phyloP scores from a whole-genome alignment of 345 rosid species.

The Firmiana major region DNA sequence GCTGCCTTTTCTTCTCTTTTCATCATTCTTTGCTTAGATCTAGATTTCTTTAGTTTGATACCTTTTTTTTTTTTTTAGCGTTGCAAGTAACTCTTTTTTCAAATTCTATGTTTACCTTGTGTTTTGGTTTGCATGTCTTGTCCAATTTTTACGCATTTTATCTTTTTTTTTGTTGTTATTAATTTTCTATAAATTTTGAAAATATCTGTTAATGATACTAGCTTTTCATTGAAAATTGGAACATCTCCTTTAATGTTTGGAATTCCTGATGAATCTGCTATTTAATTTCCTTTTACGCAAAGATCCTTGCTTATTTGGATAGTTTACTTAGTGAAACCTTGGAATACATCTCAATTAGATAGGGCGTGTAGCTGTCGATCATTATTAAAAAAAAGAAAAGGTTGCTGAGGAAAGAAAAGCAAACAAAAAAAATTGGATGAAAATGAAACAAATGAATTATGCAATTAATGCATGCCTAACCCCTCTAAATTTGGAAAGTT shows the following conservation, averaged over 20 bases:
- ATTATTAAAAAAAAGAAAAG: no score
- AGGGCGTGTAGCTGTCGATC: not conserved
- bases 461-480: not conserved
- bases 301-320: not conserved
- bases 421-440: not conserved
- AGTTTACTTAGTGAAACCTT: not conserved
- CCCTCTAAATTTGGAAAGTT: not conserved
- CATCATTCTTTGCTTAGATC: slow-evolving; percentile 14
- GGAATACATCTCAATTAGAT: slow-evolving; percentile 1
- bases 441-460: not conserved
- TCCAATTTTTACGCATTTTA: slow-evolving; percentile 7
- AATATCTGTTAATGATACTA: not conserved
- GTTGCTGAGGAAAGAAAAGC: not conserved
- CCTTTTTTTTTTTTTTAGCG: not conserved
- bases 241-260: not conserved
- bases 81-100: not conserved
- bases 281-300: not conserved
- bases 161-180: not conserved
- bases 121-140: slow-evolving; percentile 3
- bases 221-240: not conserved
- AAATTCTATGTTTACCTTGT: not conserved
- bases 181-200: not conserved
- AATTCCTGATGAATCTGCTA: not conserved
- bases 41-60: not conserved
- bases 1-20: not conserved